Evolutionary conservation across 305 asterid species (phyloP).

Genomic region (Fraxinus xanthoxyloides): DNA sequence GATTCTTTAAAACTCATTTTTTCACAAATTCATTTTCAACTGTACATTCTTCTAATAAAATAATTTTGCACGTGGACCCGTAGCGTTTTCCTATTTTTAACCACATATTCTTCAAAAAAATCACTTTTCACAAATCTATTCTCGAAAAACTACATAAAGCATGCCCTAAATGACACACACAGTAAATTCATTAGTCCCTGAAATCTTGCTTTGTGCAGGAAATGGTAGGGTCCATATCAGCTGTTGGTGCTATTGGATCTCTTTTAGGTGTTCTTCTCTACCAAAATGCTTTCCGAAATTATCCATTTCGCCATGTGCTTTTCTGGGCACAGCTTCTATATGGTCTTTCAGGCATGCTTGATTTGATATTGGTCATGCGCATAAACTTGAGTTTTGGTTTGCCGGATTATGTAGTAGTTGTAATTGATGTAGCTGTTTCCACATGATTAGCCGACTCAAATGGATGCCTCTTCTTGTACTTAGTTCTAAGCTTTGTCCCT

Average conservation of each 20-base stretch:
- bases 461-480: slow-evolving; percentile 75
- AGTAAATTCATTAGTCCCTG: neutral
- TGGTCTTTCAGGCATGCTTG: slow-evolving; percentile 54
- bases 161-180: neutral
- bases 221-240: slow-evolving; percentile 58
- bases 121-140: neutral
- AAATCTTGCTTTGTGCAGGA: slow-evolving; percentile 37
- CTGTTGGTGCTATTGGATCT: slow-evolving; percentile 63
- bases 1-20: too few relatives aligned
- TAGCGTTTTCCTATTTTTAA: neutral
- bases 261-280: slow-evolving; percentile 64
- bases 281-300: slow-evolving; percentile 47
- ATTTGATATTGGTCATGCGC: slow-evolving; percentile 47
- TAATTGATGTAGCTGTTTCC: slow-evolving; percentile 49
- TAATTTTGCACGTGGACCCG: neutral
- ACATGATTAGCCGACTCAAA: slow-evolving; percentile 63
- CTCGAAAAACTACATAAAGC: neutral
- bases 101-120: neutral
- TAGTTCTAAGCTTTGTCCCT: slow-evolving; percentile 58
- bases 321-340: slow-evolving; percentile 55
- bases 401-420: slow-evolving; percentile 47
- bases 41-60: too few relatives aligned
- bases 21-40: neutral
- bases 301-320: slow-evolving; percentile 52
- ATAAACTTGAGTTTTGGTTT: slow-evolving; percentile 48